Evolutionary conservation across 768 basidiomycete species (phyloP), one percentile per base, ranked within the genome.

Genomic region (Leccinum obscurum): DNA sequence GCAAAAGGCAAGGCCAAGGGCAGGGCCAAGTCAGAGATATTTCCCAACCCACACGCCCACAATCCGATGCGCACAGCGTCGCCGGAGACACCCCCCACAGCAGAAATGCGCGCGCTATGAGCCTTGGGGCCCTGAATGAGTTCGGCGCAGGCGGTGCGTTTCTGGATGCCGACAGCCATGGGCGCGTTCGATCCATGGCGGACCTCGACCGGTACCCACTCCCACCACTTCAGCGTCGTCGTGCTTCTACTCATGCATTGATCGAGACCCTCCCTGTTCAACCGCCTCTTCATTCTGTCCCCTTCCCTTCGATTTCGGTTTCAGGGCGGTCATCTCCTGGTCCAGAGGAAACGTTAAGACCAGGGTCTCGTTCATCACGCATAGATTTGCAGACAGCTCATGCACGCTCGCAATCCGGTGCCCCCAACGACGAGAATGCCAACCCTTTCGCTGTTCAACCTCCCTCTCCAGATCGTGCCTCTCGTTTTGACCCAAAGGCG

Each of bases 111-210:
- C 80, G 88, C 57, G 84, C 90, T 20, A 79, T 85, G 77, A 93
- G 90, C 68, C 76, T 87, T 57, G 88, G 88, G 3, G 77, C 84
- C 58, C 69, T 87, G 54, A 86, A 86, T 44, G 78, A 82, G 52
- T 79, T 82, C 54, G 81, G 81, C 14, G 71, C 66, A 32, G 83
- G 80, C 37, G 80, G 77, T 35, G 81, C 76, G 13, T 81, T 82
- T 61, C 63, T 82, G 52, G 82, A 83, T 39, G 75, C 28, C 28
- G 28, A 28, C 7, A 8, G 28, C 28, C 28, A 28, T 28, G 65
- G 67, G n/a, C 83, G 85, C 55, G 78, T 84, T 54, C 82, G 83
- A 56, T 86, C 89, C 6, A 78, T 86, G 57, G 83, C 86, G 44
- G 86, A 89, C 68, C 68, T 84, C 26, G 78, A 72, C 24, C 77